Base-by-base conservation (phyloP, 1,139 yeast species). In the Candida gigantensis region DNA sequence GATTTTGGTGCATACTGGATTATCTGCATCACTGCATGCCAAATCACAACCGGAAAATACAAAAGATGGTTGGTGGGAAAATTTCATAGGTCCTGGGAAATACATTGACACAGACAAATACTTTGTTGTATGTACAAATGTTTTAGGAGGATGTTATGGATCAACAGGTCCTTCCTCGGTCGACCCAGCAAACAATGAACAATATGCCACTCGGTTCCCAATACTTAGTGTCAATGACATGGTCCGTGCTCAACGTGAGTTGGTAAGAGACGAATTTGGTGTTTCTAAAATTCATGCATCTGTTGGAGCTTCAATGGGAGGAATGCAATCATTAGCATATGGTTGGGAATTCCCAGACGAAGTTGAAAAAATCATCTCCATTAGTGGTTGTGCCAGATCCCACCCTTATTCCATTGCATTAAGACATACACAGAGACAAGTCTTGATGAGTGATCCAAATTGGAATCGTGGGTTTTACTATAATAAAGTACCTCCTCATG, bases 281-380 rank as follows among this genome's bases (percentile, higher is more conserved):
- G 84, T 84, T 18, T 39, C 53, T 2, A 81, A 77, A 55, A 62
- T 89, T 18, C 78, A 79, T 56, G 96, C 96, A 1, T 77, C 89
- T 1, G 79, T 90, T 3, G 97, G 97, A 5, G 84, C 96, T 1
- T 87, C 96, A 0, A 87, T 89, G 95, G 97, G 97, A 19, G 97
- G 97, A 13, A 88, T 89, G 96, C 97, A 89, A 62, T 82, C 92
- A 8, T 70, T 89, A 40, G 95, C 97, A 0, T 87, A 81, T 57
- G 96, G 88, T 0, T 77, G 81, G 58, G 95, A 85, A 53, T 89
- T 84, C 53, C 88, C 95, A 1, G 81, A 82, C 28, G 76, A 73
- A 42, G 96, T 89, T 4, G 74, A 72, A 6, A 79, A 83, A 39
- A 73, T 89, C 4, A 77, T 88, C 1, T 77, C 88, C 8, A 85